These are phyloP conservation scores for Chenopodium album DNA, from an alignment of 148 eudicot species.

Conservation along the genomic window DNA sequence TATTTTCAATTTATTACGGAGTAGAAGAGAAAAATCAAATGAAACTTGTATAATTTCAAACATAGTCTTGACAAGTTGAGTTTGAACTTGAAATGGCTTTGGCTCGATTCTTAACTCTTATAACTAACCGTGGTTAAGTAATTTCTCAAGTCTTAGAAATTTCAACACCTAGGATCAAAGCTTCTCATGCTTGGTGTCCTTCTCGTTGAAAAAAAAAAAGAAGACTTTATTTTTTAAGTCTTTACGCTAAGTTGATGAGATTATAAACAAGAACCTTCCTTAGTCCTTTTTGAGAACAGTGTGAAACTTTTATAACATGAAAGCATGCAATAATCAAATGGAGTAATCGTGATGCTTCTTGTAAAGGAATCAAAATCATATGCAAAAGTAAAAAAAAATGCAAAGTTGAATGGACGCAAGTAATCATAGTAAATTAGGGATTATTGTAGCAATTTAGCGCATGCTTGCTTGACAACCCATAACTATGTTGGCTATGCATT, in stretches of 20 bases:
- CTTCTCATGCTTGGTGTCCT: too few species aligned
- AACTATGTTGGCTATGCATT: slow-evolving; percentile 8
- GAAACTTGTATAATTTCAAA: too few species aligned
- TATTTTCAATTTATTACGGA: too few species aligned
- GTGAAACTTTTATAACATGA: background rate
- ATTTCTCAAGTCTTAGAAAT: too few species aligned
- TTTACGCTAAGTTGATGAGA: background rate
- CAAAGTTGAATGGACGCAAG: background rate
- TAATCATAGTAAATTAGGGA: background rate
- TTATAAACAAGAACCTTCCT: background rate
- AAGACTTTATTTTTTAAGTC: too few species aligned
- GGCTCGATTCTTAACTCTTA: too few species aligned
- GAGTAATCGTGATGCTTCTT: slow-evolving; percentile 8
- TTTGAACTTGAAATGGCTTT: too few species aligned
- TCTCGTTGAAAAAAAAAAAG: too few species aligned
- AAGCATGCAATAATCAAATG: background rate
- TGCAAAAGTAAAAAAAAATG: slow-evolving; percentile 3
- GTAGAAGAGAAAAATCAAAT: too few species aligned
- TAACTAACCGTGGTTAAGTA: too few species aligned
- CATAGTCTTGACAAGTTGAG: too few species aligned
- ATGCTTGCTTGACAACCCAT: slow-evolving; percentile 19
- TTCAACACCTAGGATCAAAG: too few species aligned
- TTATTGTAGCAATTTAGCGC: background rate
- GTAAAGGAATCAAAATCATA: slow-evolving; percentile 23
- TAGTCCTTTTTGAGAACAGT: background rate